Evolutionary conservation across 345 rosid genomes (phyloP), one percentile per base, ranked within the genome.

Genomic region (Citrus reticulata): DNA sequence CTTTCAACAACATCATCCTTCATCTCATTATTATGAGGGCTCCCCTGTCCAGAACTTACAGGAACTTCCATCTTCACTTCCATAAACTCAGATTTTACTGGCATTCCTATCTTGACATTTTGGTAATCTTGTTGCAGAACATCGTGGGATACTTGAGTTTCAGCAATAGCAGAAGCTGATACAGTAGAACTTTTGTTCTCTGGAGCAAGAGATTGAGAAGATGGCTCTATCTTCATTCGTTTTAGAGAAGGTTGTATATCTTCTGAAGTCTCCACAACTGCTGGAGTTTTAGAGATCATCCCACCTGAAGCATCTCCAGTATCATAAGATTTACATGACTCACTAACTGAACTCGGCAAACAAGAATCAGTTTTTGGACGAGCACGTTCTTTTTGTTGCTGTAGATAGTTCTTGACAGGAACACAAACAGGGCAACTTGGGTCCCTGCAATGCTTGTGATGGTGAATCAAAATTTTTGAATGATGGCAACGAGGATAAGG

Each of bases 361-460:
- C 79, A 51, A 60, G 89, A 77, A 80, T 86, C 83, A 22, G 81
- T 72, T 60, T 79, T 88, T 57, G 80, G 78, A 79, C 85, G 90
- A 40, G 85, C 81, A 17, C 89, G 90, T 63, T 84, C 85, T 86
- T 76, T 92, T 49, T 90, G 93, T 63, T 76, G 85, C 85, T 85
- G 92, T 51, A 89, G 37, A 86, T 83, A 92, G 40, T 81, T 79
- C 80, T 85, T 96, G 7, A 91, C 98, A 62, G 94, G 94, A 84
- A 93, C 82, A 84, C 99, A 96, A 82, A 96, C 97, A 51, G 97
- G 98, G 89, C 99, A 96, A 71, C 85, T 69, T 14, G 79, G 62
- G 78, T 91, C 90, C 83, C 74, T 82, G 87, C 99, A 96, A 57
- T 76, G 85, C 85, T 77, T 93, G 74, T 84, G 83, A 84, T 96